Evolutionary conservation across 257 asterid genomes (phyloP).

Genomic region (Lantana camara): DNA sequence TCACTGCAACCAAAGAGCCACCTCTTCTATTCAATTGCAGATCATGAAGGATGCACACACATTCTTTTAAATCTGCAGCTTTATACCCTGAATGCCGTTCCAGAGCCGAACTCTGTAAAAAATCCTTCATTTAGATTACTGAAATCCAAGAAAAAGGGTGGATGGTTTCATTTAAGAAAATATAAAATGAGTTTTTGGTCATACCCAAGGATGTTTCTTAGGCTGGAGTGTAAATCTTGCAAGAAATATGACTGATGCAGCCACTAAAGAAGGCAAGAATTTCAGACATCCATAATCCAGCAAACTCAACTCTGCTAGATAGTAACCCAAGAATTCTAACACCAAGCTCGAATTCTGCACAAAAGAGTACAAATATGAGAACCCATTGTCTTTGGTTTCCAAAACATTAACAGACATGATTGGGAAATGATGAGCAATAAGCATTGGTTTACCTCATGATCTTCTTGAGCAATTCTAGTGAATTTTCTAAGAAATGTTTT

Average conservation of each 20-base stretch:
- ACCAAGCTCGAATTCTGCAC: constrained; percentile 51
- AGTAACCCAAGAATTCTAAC: constrained; percentile 82
- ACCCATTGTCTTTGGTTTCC: background rate
- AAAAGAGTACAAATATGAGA: constrained; percentile 28
- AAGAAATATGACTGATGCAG: constrained; percentile 76
- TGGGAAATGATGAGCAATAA: background rate
- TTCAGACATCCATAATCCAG: constrained; percentile 71
- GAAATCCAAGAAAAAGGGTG: background rate
- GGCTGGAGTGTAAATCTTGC: constrained; percentile 72
- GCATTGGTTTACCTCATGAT: constrained; percentile 44
- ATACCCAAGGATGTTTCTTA: constrained; percentile 74
- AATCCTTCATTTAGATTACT: constrained; percentile 1
- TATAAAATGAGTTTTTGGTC: background rate
- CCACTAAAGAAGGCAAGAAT: constrained; percentile 81
- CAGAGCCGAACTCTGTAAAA: constrained; percentile 43
- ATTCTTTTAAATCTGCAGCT: constrained; percentile 68
- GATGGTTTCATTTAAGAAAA: background rate
- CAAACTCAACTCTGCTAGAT: constrained; percentile 77
- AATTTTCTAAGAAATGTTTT: constrained; percentile 81
- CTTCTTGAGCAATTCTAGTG: constrained; percentile 56
- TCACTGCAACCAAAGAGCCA: constrained; percentile 53
- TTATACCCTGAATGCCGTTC: constrained; percentile 60
- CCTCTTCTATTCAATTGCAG: constrained; percentile 65
- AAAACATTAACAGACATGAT: background rate
- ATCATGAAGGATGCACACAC: constrained; percentile 62